Conservation (phyloP, 768 basidiomycete genomes). For the Boletus edulis region DNA sequence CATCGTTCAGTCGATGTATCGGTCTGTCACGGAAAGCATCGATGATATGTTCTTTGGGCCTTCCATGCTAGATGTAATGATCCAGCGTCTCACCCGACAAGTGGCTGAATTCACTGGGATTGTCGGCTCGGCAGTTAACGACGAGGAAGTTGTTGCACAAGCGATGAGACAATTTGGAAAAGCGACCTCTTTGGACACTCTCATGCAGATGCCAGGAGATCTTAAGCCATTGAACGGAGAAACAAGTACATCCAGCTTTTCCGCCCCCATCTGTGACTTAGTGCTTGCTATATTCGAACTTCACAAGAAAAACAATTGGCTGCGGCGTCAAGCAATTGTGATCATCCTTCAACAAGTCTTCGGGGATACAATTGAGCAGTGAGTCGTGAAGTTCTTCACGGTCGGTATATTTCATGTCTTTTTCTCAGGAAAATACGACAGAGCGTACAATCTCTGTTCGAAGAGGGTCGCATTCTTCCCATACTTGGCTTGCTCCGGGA, state of each 20-base stretch:
- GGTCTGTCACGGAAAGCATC: conserved; percentile 89
- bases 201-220: conserved; percentile 73
- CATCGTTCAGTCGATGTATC: conserved; percentile 84
- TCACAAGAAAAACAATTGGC: conserved; percentile 95
- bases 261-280: conserved; percentile 91
- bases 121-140: conserved; percentile 71
- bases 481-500: conserved; percentile 69
- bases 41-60: conserved; percentile 98
- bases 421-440: conserved; percentile 81
- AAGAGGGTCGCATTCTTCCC: conserved; percentile 67
- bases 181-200: conserved; percentile 59
- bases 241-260: conserved; percentile 85
- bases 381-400: conserved; percentile 19
- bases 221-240: conserved; percentile 84
- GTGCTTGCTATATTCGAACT: conserved; percentile 92
- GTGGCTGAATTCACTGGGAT: conserved; percentile 88
- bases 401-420: background rate
- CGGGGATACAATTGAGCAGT: conserved; percentile 96
- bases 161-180: conserved; percentile 72
- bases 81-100: conserved; percentile 85
- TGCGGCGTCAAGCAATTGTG: conserved; percentile 91
- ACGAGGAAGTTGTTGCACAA: conserved; percentile 83
- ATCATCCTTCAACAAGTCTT: conserved; percentile 95
- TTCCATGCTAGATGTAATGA: conserved; percentile 94
- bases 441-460: conserved; percentile 58